Conservation (phyloP, 1,139 yeast genomes). For the Yamadazyma songkhlaensis region DNA sequence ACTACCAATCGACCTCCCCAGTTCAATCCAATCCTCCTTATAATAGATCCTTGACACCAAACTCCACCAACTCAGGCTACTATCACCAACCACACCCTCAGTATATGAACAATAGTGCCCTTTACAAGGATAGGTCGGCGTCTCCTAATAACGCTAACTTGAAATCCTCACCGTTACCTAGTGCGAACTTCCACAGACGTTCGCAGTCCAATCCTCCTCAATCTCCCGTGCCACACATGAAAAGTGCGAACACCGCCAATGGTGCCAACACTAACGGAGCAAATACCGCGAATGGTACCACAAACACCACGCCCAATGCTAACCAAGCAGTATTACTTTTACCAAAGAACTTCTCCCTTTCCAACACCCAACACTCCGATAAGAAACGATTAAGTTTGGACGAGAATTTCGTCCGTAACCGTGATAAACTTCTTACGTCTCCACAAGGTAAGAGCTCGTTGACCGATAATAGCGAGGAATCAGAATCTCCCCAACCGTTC, state of each 20-base stretch:
- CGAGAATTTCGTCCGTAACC: constrained; percentile 20
- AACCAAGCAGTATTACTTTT: constrained; percentile 40
- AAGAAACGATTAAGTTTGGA: constrained; percentile 31
- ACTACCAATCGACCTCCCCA: constrained; percentile 10
- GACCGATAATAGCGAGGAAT: constrained; percentile 8
- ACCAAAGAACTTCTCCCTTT: constrained; percentile 42
- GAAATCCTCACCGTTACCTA: constrained; percentile 16
- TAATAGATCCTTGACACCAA: constrained; percentile 16
- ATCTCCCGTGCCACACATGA: constrained; percentile 22
- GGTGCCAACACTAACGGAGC: constrained; percentile 4
- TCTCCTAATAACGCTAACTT: constrained; percentile 20
- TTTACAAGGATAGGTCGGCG: constrained; percentile 28
- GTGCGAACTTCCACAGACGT: constrained; percentile 24
- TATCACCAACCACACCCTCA: constrained; percentile 29
- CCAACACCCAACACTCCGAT: constrained; percentile 13
- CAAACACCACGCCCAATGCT: constrained; percentile 19
- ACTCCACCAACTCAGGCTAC: constrained; percentile 10
- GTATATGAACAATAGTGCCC: constrained; percentile 13
- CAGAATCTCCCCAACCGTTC: constrained; percentile 9
- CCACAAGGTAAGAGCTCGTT: constrained; percentile 19
- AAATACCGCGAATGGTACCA: too few relatives aligned
- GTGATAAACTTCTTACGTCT: constrained; percentile 13
- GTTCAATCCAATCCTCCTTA: constrained; percentile 11
- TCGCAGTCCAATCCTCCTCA: constrained; percentile 36
- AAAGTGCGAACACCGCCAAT: constrained; percentile 16